Evolutionary conservation across 2,329 filamentous ascomycete genomes (phyloP), one percentile per base, ranked within the genome.

Genomic region (Ciborinia camelliae): DNA sequence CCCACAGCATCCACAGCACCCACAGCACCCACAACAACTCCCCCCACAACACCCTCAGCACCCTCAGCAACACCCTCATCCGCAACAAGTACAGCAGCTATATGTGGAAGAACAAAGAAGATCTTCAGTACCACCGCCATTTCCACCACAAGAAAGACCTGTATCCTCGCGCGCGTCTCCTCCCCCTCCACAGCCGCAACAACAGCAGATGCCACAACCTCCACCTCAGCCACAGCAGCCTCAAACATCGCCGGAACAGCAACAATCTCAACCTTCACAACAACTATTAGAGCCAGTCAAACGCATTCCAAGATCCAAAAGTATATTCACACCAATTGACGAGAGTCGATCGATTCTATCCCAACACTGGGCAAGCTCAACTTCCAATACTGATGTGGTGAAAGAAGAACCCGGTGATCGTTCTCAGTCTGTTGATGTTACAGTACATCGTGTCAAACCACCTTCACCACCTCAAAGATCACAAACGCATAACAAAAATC

Each of bases 261-360:
- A 82, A 66, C 77, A 79, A 63, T 75, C 81, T 68, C 79, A 81
- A 47, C 83, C 85, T 68, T 81, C 81, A 20, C 81, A 70, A 51
- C 79, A 76, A 78, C 71, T 83, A 80, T 74, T 79, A 75, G 74
- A 86, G 77, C 75, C 83, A 73, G 68, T 77, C 28, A 77, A 78
- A 45, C 77, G 85, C 70, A 75, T 82, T 75, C 79, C 86, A 63
- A 82, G 82, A 68, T 78, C 77, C 10, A 82, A 79, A 70, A 97
- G 93, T 76, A 98, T 99, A 66, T 98, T 98, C 75, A 99, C 95
- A 0, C 95, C 95, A 0, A 96, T 99, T 68, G 95, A 98, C 72
- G 93, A 97, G 75, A 92, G 90, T 71, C 86, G 91, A 57, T 97
- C 93, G 1, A 89, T 97, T 65, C 79, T 97, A 51, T 92, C 91